Percentiles rank a stretch among this genome's conserved stretches.
Conservation (phyloP, 192 early-diverging fungal genomes). For the Coemansia sp. region DNA sequence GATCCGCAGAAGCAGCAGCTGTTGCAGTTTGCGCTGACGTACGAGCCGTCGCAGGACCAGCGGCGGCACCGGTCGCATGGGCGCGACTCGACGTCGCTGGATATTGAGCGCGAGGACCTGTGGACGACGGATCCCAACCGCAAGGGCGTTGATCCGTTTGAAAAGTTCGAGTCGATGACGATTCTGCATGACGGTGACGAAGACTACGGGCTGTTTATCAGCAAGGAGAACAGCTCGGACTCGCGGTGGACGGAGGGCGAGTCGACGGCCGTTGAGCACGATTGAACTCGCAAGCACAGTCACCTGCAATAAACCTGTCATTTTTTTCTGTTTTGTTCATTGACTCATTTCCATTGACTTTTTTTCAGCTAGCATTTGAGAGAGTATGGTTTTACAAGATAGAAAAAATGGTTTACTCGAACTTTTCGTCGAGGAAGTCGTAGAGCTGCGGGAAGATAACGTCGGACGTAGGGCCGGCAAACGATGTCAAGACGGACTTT, state of each 20-base stretch:
- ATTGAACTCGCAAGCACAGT: slow-evolving; percentile 6
- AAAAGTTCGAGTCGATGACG: slow-evolving; percentile 57
- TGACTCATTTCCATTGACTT: background rate
- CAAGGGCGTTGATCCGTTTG: slow-evolving; percentile 51
- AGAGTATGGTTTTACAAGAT: too few species aligned
- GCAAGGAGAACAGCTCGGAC: slow-evolving; percentile 51
- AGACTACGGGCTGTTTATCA: slow-evolving; percentile 48
- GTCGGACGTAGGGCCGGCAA: slow-evolving; percentile 81
- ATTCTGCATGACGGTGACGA: slow-evolving; percentile 56
- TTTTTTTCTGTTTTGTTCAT: background rate
- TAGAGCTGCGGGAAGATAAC: slow-evolving; percentile 87
- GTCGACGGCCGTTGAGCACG: slow-evolving; percentile 49
- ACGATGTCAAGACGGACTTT: slow-evolving; percentile 62
- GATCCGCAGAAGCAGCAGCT: slow-evolving; percentile 55
- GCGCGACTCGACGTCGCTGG: slow-evolving; percentile 45
- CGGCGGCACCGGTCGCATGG: slow-evolving; percentile 18
- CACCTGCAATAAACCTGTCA: background rate
- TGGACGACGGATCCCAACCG: slow-evolving; percentile 38
- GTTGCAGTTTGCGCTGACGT: slow-evolving; percentile 50
- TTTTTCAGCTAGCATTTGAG: background rate
- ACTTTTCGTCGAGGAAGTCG: slow-evolving; percentile 35
- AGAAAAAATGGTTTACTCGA: slow-evolving; percentile 17
- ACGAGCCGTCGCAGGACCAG: slow-evolving; percentile 51
- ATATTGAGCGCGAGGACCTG: slow-evolving; percentile 53
- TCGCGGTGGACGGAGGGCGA: slow-evolving; percentile 50